phyloP scores from a whole-genome alignment of 73 alveolate species.

The Paramecium octaurelia region DNA sequence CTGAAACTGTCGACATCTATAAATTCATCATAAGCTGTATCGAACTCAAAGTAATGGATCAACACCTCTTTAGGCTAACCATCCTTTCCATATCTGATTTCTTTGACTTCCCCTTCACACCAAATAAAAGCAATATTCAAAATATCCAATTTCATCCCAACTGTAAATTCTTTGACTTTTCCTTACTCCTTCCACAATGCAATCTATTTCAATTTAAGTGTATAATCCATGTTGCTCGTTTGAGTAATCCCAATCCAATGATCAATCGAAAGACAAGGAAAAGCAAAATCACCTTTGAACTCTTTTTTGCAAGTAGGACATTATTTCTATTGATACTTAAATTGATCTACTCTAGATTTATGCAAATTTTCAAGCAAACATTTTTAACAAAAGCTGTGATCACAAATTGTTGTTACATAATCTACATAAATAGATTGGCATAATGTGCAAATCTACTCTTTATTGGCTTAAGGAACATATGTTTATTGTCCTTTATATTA shows the following conservation, averaged over 20 bases:
- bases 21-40: background rate
- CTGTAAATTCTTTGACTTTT: background rate
- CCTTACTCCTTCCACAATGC: background rate
- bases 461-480: background rate
- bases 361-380: background rate
- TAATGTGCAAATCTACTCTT: background rate
- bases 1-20: background rate
- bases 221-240: background rate
- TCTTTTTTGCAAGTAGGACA: background rate
- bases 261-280: background rate
- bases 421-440: background rate
- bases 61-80: background rate
- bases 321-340: background rate
- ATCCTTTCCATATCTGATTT: background rate
- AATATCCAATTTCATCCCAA: background rate
- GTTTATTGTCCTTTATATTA: background rate
- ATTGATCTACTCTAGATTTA: background rate
- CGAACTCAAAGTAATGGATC: background rate
- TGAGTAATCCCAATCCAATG: background rate
- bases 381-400: slow-evolving; percentile 18
- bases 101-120: background rate
- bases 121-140: background rate
- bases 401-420: background rate
- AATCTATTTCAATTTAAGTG: background rate
- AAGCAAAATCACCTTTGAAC: background rate